Evolutionary conservation across 2,329 filamentous ascomycete species (phyloP).

Genomic region (Calonectria honghensis): DNA sequence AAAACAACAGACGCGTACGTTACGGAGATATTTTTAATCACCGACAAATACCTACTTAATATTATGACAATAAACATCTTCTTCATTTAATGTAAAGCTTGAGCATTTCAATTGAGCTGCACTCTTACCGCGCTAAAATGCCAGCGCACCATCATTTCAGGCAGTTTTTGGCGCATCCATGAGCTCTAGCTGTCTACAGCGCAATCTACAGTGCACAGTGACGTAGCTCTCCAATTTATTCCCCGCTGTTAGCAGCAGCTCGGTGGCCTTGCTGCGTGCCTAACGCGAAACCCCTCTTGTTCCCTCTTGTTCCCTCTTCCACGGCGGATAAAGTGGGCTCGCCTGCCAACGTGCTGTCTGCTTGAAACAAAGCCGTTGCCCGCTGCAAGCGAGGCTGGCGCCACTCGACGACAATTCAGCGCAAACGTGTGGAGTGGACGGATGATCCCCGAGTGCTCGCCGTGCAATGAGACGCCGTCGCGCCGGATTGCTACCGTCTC

Average conservation of each 20-base stretch:
- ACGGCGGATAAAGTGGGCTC: constrained; percentile 26
- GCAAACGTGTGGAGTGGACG: constrained; percentile 30
- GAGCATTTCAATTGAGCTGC: neutral
- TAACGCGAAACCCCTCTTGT: constrained; percentile 32
- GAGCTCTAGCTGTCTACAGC: neutral
- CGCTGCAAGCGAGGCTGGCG: constrained; percentile 31
- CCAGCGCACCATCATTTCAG: constrained; percentile 11
- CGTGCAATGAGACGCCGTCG: constrained; percentile 22
- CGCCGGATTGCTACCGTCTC: constrained; percentile 15
- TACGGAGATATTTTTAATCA: no score
- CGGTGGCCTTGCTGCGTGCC: constrained; percentile 1
- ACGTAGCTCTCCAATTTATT: constrained; percentile 29
- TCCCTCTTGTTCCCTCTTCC: constrained; percentile 29
- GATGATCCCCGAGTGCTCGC: constrained; percentile 21
- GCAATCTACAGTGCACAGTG: constrained; percentile 5
- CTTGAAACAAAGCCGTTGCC: constrained; percentile 24
- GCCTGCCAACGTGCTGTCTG: neutral
- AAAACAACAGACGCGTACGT: neutral
- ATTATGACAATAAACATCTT: neutral
- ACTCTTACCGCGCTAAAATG: constrained; percentile 7
- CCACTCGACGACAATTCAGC: constrained; percentile 16
- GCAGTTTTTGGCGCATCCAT: constrained; percentile 23
- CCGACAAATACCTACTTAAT: neutral
- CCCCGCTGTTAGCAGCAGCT: constrained; percentile 21
- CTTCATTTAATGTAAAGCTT: neutral